A percentile compares a stretch with the other conserved stretches of the same genome.
These are phyloP conservation scores for Suillus bovinus DNA, from an alignment of 768 basidiomycete species.

Conservation along the genomic window DNA sequence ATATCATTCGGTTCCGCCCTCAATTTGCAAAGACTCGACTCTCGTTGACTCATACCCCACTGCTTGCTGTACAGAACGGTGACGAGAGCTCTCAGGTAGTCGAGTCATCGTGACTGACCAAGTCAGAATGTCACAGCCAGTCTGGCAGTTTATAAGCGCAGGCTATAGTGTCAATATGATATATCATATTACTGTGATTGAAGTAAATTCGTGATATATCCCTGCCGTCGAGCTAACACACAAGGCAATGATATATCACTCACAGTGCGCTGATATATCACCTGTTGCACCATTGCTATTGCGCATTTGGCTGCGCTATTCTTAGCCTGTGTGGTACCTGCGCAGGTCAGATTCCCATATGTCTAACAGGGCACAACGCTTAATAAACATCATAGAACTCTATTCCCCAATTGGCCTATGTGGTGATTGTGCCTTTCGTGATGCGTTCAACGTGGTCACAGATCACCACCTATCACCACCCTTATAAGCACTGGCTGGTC, in stretches of 20 bases:
- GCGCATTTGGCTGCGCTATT: background rate
- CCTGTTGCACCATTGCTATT: too few species aligned
- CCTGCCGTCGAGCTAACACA: background rate
- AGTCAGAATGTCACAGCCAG: background rate
- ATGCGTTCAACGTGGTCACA: background rate
- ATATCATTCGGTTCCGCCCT: too few species aligned
- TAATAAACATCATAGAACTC: background rate
- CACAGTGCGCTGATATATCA: too few species aligned
- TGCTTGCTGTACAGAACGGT: background rate
- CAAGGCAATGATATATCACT: background rate
- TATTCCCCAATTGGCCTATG: background rate
- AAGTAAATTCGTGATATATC: background rate
- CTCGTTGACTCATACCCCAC: background rate
- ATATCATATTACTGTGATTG: background rate
- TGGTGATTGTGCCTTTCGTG: background rate
- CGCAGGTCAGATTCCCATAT: background rate
- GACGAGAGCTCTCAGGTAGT: background rate
- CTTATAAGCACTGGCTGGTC: background rate
- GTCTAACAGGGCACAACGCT: background rate
- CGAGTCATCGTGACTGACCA: background rate
- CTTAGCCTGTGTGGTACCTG: background rate
- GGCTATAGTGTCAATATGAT: background rate
- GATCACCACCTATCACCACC: background rate
- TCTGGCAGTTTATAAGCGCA: background rate
- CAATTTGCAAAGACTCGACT: background rate